These are phyloP conservation scores for Paracorniculantispora psalliotae DNA, from an alignment of 2,329 filamentous ascomycete genomes.

Conservation along the genomic window DNA sequence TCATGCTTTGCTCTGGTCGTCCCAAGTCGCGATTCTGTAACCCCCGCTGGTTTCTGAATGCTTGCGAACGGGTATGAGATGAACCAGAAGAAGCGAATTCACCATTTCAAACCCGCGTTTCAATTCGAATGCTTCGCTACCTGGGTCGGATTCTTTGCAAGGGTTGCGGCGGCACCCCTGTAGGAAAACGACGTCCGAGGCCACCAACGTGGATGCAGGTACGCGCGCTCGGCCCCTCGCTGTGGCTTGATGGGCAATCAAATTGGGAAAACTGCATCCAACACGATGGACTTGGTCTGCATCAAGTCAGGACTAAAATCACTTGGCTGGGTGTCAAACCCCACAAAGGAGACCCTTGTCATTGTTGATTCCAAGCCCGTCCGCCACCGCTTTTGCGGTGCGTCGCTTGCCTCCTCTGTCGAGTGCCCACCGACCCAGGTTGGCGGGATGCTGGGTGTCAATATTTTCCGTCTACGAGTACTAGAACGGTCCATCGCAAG, in stretches of 20 bases:
- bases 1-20: neutral
- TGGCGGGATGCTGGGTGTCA: neutral
- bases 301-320: neutral
- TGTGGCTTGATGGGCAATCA: neutral
- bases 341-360: neutral
- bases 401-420: neutral
- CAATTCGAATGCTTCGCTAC: no score
- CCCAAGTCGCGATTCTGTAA: neutral
- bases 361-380: neutral
- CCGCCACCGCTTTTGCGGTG: no score
- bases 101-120: no score
- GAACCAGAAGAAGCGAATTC: no score
- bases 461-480: no score
- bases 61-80: no score
- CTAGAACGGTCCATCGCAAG: neutral
- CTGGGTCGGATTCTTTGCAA: neutral
- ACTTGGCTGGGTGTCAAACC: neutral
- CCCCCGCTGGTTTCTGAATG: neutral
- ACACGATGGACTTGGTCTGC: neutral
- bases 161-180: neutral
- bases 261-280: neutral
- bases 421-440: neutral
- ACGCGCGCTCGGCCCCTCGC: conserved; percentile 10
- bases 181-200: neutral
- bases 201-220: neutral